Conservation (phyloP, 2,329 filamentous ascomycete genomes). For the Aspergillus sp. region DNA sequence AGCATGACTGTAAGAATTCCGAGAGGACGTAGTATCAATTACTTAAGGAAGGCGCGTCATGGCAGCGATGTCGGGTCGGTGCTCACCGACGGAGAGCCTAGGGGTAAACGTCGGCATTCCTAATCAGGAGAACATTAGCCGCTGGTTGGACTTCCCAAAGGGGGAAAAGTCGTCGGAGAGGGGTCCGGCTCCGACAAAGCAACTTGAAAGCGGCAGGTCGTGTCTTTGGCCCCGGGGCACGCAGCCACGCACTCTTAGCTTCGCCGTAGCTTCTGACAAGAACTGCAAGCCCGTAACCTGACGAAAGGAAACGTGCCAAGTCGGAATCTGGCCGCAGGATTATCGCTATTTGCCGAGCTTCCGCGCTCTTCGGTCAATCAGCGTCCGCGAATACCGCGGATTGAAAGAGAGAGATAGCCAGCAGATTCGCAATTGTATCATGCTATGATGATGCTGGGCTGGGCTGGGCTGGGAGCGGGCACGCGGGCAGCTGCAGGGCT, state of each 20-base stretch:
- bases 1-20: too few species aligned
- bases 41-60: neutral
- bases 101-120: neutral
- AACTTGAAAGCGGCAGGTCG: neutral
- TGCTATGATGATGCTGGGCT: neutral
- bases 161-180: neutral
- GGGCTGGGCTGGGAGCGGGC: neutral
- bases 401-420: neutral
- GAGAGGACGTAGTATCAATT: neutral
- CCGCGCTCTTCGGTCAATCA: neutral
- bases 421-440: neutral
- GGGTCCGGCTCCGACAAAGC: neutral
- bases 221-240: neutral
- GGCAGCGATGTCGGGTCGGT: neutral
- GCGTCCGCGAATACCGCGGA: neutral
- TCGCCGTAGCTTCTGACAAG: neutral
- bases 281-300: neutral
- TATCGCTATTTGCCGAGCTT: neutral
- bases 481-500: neutral
- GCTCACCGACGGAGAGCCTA: neutral
- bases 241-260: neutral
- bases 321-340: neutral
- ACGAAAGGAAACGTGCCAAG: neutral
- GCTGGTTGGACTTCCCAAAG: neutral
- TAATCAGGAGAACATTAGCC: neutral